Evolutionary conservation across 1,284 basidiomycete genomes (phyloP).

Genomic region (Volvariella volvacea): DNA sequence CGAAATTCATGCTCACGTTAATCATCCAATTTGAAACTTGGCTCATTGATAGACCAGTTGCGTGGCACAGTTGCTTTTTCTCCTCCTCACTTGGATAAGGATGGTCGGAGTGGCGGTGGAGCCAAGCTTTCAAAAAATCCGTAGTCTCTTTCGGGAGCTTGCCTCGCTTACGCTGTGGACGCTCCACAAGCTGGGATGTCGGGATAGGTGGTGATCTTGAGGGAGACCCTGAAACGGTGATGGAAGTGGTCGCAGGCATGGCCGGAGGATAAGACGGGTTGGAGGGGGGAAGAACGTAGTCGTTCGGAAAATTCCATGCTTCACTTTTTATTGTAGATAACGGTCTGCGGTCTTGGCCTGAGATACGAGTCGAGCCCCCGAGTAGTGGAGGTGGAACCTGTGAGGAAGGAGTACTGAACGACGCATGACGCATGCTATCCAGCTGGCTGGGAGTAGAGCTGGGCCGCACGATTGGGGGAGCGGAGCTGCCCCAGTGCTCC

Average conservation of each 20-base stretch:
- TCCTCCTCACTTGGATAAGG: constrained; percentile 89
- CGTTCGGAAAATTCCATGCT: constrained; percentile 37
- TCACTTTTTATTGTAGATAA: constrained; percentile 43
- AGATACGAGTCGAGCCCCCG: constrained; percentile 59
- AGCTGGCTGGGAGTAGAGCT: constrained; percentile 52
- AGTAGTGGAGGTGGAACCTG: constrained; percentile 51
- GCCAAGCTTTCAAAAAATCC: constrained; percentile 86
- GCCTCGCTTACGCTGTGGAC: constrained; percentile 72
- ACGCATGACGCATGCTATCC: constrained; percentile 55
- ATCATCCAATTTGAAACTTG: constrained; percentile 93
- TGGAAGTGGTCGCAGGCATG: constrained; percentile 33
- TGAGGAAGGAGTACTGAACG: constrained; percentile 47
- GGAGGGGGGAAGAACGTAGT: constrained; percentile 33
- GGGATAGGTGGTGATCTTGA: constrained; percentile 45
- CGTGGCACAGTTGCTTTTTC: constrained; percentile 82
- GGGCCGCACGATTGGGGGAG: constrained; percentile 44
- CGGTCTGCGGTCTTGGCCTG: constrained; percentile 60
- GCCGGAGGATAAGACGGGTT: constrained; percentile 32
- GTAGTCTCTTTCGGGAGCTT: constrained; percentile 89
- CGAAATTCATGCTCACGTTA: constrained; percentile 48
- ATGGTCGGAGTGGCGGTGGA: constrained; percentile 82
- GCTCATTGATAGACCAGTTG: constrained; percentile 80
- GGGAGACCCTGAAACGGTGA: constrained; percentile 36
- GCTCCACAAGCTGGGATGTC: constrained; percentile 58
- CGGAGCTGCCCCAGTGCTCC: constrained; percentile 40